Evolutionary conservation across 345 rosid species (phyloP), one percentile per base, ranked within the genome.

Genomic region (Hypericum androsaemum): DNA sequence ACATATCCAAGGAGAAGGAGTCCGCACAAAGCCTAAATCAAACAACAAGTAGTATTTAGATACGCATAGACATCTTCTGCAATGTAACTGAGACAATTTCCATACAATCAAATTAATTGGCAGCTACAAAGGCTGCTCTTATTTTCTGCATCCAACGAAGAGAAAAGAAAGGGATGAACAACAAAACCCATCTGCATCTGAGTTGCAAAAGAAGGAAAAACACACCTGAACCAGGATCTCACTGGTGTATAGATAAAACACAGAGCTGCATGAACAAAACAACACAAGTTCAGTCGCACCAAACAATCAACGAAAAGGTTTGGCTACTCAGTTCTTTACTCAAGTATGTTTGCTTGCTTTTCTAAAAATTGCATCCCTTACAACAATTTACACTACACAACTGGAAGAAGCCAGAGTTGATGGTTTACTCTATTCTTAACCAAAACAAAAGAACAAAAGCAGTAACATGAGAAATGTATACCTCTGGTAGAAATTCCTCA

Each of bases 151-250:
- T 6, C 17, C 6, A 44, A 5, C 5, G 15, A 7, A 7, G 5
- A 7, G 39, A 58, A 41, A 8, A 42, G 13, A 47, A 9, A 54
- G 46, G 48, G 37, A 39, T 7, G 8, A 8, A 41, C 11, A 28
- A 15, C 43, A 6, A 39, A 42, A 22, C 32, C 17, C 6, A 42
- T 52, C 36, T 8, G 41, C 39, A 12, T 43, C 15, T 54, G 68
- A 55, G 39, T 61, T 69, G 37, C 32, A 37, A 10, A n/a, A 1
- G 15, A 8, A 43, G 41, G 59, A 52, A 15, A 15, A 54, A 71
- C 90, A 70, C 68, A 90, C 98, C 98, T 92, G 97, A 64, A 63
- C 71, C 48, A 72, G 50, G 67, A 88, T 85, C 84, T 92, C 95
- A 41, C 97, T 88, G 56, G 78, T 50, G 75, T 85, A 92, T 48